phyloP scores from a whole-genome alignment of 495 filamentous ascomycete genomes.

The Penicillium antarcticum region DNA sequence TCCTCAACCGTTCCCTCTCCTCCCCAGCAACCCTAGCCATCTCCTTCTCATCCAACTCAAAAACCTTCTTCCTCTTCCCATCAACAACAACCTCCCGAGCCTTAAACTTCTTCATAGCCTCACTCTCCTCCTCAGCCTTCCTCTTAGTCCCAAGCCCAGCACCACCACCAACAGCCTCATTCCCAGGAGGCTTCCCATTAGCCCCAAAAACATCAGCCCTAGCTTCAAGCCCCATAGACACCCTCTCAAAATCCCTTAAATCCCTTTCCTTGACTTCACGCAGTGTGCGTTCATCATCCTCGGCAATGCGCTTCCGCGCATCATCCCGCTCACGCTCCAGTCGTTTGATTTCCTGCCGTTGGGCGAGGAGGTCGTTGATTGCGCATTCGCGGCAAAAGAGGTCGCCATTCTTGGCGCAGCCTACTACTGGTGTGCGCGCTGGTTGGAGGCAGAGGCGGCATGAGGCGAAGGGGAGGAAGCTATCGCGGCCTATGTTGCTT shows the following conservation, averaged over 20 bases:
- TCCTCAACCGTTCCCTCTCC: slow-evolving; percentile 65
- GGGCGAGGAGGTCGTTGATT: slow-evolving; percentile 81
- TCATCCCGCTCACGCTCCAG: slow-evolving; percentile 64
- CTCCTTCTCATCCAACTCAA: slow-evolving; percentile 80
- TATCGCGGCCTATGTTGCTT: slow-evolving; percentile 87
- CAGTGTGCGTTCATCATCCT: slow-evolving; percentile 37
- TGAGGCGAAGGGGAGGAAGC: slow-evolving; percentile 87
- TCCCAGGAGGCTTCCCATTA: no score
- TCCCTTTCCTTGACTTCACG: slow-evolving; percentile 34
- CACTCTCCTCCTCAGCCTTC: not conserved
- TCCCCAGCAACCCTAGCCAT: slow-evolving; percentile 65
- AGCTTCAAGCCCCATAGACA: slow-evolving; percentile 42
- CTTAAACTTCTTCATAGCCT: slow-evolving; percentile 25
- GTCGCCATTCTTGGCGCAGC: slow-evolving; percentile 72
- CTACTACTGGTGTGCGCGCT: slow-evolving; percentile 79
- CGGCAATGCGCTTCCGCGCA: slow-evolving; percentile 35
- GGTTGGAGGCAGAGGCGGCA: slow-evolving; percentile 87
- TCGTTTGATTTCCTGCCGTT: slow-evolving; percentile 90
- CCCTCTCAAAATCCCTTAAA: slow-evolving; percentile 37
- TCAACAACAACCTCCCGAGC: slow-evolving; percentile 41
- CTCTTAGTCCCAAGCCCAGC: not conserved
- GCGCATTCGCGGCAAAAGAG: slow-evolving; percentile 98
- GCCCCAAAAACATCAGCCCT: not conserved
- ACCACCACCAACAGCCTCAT: not conserved
- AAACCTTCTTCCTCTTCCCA: slow-evolving; percentile 49